Percentiles rank a stretch among this genome's conserved stretches.
These are phyloP conservation scores for Chaetomium strumarium DNA, from an alignment of 2,329 filamentous ascomycete genomes.

Conservation along the genomic window DNA sequence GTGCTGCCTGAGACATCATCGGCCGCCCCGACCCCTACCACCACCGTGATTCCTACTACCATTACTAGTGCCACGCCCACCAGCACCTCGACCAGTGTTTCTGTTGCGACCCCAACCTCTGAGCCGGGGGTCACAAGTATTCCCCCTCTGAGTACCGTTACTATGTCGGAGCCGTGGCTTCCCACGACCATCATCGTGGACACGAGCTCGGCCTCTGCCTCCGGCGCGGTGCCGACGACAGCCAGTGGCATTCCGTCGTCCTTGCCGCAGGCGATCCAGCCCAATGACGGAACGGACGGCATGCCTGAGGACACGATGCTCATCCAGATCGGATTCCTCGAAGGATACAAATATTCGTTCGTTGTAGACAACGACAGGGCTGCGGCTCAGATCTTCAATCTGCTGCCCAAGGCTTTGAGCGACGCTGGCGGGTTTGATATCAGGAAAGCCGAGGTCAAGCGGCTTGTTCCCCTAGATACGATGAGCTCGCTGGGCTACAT, in stretches of 20 bases:
- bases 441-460: conserved; percentile 58
- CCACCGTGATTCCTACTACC: neutral
- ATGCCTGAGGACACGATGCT: conserved; percentile 60
- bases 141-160: conserved; percentile 1
- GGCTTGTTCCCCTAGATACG: conserved; percentile 72
- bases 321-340: conserved; percentile 81
- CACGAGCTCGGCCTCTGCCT: conserved; percentile 36
- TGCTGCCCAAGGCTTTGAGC: conserved; percentile 64
- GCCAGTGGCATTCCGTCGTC: conserved; percentile 50
- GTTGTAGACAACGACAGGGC: conserved; percentile 66
- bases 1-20: conserved; percentile 1
- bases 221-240: conserved; percentile 19
- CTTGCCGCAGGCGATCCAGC: conserved; percentile 71
- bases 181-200: conserved; percentile 58
- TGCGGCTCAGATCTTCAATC: conserved; percentile 78
- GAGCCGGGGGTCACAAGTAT: conserved; percentile 17
- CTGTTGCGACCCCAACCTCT: neutral
- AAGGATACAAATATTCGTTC: conserved; percentile 76
- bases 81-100: neutral
- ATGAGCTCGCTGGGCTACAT: conserved; percentile 64
- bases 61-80: neutral
- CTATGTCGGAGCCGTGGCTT: conserved; percentile 46
- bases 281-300: conserved; percentile 48
- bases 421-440: conserved; percentile 53
- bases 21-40: neutral